Evolutionary conservation across 495 filamentous ascomycete genomes (phyloP).

Genomic region (Neurospora sp.): DNA sequence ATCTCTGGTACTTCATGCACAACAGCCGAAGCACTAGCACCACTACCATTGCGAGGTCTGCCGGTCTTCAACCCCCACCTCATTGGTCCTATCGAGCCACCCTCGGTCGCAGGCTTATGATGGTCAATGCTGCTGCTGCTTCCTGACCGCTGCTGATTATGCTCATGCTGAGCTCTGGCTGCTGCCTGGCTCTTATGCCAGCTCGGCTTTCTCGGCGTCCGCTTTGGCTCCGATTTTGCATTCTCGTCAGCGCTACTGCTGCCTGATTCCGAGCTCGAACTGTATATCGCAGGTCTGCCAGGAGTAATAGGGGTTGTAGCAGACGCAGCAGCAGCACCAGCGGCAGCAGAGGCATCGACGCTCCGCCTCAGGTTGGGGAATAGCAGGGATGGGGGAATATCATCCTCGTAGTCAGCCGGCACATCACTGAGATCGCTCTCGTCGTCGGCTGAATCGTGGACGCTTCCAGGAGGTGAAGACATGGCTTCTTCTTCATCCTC

Average conservation of each 20-base stretch:
- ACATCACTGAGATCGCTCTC: slow-evolving; percentile 74
- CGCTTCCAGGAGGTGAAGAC: slow-evolving; percentile 42
- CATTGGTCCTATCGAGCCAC: not conserved
- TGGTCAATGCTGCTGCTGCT: not conserved
- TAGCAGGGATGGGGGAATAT: slow-evolving; percentile 32
- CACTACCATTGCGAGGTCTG: not conserved
- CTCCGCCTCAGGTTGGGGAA: slow-evolving; percentile 35
- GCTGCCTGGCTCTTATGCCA: slow-evolving; percentile 17
- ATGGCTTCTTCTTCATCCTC: slow-evolving; percentile 22
- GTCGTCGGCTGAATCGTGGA: slow-evolving; percentile 69
- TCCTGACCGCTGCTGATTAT: not conserved
- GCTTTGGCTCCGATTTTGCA: slow-evolving; percentile 11
- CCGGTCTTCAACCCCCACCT: not conserved
- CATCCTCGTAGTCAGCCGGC: slow-evolving; percentile 40
- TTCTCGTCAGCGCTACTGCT: slow-evolving; percentile 16
- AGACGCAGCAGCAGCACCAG: slow-evolving; percentile 1
- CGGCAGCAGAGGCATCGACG: slow-evolving; percentile 14
- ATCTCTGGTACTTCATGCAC: not conserved
- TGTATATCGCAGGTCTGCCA: not conserved
- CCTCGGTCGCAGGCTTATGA: not conserved
- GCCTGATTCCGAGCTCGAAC: slow-evolving; percentile 6
- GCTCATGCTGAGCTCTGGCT: not conserved
- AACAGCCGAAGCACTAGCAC: not conserved
- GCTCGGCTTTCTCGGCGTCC: slow-evolving; percentile 14
- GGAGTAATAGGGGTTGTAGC: not conserved